Evolutionary conservation across 345 rosid genomes (phyloP).

Genomic region (Gossypium arboreum): DNA sequence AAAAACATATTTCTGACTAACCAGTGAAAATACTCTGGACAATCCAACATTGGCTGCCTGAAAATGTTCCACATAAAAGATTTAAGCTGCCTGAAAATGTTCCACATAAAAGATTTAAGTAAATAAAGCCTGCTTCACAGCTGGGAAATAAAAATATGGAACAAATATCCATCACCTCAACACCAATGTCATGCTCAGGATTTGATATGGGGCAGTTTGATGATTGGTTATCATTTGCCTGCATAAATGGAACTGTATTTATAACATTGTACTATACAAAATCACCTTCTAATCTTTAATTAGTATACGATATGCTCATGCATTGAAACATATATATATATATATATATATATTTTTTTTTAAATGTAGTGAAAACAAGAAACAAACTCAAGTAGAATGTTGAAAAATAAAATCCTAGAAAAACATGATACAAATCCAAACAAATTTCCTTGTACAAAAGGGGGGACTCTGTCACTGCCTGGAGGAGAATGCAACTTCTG

Average conservation of each 20-base stretch:
- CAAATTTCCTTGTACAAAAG: slow-evolving; percentile 51
- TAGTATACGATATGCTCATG: too few species aligned
- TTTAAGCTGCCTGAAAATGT: too few species aligned
- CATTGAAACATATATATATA: too few species aligned
- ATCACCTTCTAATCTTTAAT: too few species aligned
- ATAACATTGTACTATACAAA: not conserved
- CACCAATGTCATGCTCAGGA: slow-evolving; percentile 54
- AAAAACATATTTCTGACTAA: slow-evolving; percentile 25
- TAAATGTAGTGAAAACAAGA: not conserved
- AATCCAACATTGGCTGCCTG: slow-evolving; percentile 79
- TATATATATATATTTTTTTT: too few species aligned
- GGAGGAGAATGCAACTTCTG: slow-evolving; percentile 43
- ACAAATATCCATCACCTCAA: slow-evolving; percentile 41
- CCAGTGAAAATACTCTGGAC: slow-evolving; percentile 63
- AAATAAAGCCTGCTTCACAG: slow-evolving; percentile 6
- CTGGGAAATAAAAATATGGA: slow-evolving; percentile 5
- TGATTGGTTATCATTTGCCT: slow-evolving; percentile 43
- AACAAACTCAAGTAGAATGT: not conserved
- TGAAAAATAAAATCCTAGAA: not conserved
- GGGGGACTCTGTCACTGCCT: slow-evolving; percentile 48
- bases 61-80: slow-evolving; percentile 20
- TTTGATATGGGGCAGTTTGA: slow-evolving; percentile 32
- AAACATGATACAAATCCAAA: slow-evolving; percentile 6
- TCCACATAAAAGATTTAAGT: too few species aligned
- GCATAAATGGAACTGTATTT: slow-evolving; percentile 8